Base-by-base conservation (phyloP, 73 alveolate genomes). In the Paramecium primaurelia region DNA sequence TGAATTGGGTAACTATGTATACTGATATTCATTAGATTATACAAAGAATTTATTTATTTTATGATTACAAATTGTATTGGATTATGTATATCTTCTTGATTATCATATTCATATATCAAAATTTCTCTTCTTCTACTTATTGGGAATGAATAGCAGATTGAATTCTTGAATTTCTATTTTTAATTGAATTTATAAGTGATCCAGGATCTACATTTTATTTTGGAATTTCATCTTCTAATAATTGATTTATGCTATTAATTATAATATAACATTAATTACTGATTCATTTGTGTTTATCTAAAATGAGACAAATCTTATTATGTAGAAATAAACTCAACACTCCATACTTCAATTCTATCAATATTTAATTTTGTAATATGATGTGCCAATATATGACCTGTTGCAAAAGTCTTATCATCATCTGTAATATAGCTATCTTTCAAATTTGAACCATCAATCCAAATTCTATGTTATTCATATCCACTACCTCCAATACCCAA, bases 261-360 rank as follows among this genome's bases (percentile, higher is more conserved):
- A 54, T 54, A 54, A 54, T 34, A 54, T n/a, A 7, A 16, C 34
- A n/a, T 54, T 1, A 4, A n/a, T 18, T 75, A 75, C 88, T 75
- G 88, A 4, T 75, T 75, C 88, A 37, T 75, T 37, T 75, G 49
- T 0, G 59, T 75, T 75, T 75, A 75, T 75, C 88, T 75, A 75
- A 75, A 75, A 40, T 75, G 60, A 1, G 88, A 75, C 4, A 75
- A 14, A 20, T 75, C 88, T 75, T 75, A 36, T 14, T 34, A 34
- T 37, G 59, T 11, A 2, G 64, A 37, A 2, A 75, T 32, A 9
- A 75, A 75, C 25, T 75, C 88, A 8, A 75, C 42, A 34, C 59
- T 37, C 88, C 88, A 75, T 6, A 75, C 49, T 75, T 75, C 88
- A 7, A 75, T 75, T 40, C 88, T 75, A 75, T 75, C 88, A 18